A percentile compares a stretch with the other conserved stretches of the same genome.
These are phyloP conservation scores for Xanthoparmelia taractica DNA, from an alignment of 495 filamentous ascomycete species.

Conservation along the genomic window DNA sequence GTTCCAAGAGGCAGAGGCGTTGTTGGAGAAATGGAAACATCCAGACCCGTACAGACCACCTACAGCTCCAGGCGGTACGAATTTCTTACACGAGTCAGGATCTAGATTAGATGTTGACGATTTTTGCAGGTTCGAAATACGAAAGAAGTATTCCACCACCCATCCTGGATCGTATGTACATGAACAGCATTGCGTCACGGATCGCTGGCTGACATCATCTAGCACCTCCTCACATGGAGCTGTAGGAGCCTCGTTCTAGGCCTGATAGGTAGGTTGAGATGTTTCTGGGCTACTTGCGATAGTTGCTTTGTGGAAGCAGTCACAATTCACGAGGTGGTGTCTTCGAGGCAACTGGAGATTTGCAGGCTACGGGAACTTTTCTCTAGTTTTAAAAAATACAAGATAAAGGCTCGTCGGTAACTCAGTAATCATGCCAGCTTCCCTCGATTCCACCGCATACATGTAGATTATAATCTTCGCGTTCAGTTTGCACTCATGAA, in stretches of 20 bases:
- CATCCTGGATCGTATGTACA: slow-evolving; percentile 66
- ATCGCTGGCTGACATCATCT: slow-evolving; percentile 11
- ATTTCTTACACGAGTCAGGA: slow-evolving; percentile 3
- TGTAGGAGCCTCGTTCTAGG: slow-evolving; percentile 15
- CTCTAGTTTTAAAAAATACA: not conserved
- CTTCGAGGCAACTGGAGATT: not conserved
- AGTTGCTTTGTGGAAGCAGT: not conserved
- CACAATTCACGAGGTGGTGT: no score
- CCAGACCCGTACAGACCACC: slow-evolving; percentile 85
- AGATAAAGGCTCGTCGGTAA: not conserved
- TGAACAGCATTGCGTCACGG: not conserved
- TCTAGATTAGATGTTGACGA: slow-evolving; percentile 23
- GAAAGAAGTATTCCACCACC: slow-evolving; percentile 84
- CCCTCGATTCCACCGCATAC: no score
- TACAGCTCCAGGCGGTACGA: slow-evolving; percentile 85
- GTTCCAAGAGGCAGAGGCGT: slow-evolving; percentile 75
- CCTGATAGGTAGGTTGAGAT: not conserved
- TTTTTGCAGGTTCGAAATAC: slow-evolving; percentile 74
- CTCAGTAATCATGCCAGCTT: not conserved
- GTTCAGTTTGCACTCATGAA: no score
- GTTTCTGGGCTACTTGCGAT: not conserved
- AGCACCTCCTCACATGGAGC: slow-evolving; percentile 43
- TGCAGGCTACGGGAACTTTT: not conserved
- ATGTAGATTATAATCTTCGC: no score
- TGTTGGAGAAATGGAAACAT: slow-evolving; percentile 93